Base-by-base conservation (phyloP, 2,329 filamentous ascomycete genomes). In the Fusarium floridanum region DNA sequence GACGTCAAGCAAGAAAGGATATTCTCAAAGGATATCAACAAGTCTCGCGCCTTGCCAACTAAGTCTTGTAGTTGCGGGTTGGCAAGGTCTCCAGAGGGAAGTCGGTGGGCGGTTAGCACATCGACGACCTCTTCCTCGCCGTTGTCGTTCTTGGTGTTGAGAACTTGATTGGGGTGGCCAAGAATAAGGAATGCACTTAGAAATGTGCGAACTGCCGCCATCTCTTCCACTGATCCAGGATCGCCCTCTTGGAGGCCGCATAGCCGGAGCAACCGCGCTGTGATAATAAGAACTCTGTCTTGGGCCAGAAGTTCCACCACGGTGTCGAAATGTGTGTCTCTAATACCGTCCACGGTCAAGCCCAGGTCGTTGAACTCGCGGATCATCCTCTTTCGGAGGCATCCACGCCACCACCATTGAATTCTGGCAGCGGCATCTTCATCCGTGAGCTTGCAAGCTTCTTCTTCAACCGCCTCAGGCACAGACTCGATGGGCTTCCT, bases 111-210 rank as follows among this genome's bases (percentile, higher is more conserved):
- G 14, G 71, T 68, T 24, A 81, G 63, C 4, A 64, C 53, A 57
- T 76, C 75, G 72, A 88, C 85, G 80, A 91, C 90, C 80, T 90
- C 88, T 68, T 91, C 83, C 73, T 86, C 85, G 59, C 84, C 86
- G 59, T 83, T 87, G 61, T 92, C 91, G 60, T 92, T 91, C 79
- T 94, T 94, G 80, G 91, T 93, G 82, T 90, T 94, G 37, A 97
- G 88, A 2, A 96, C 93, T 76, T 94, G 91, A 2, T 91, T 91
- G 1, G 94, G 94, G 80, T 96, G 94, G 2, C 93, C 93, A 29
- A 95, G 85, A 70, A 96, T 95, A 64, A 97, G 86, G 80, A 93
- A 96, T 6, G 94, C 92, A 79, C 93, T 95, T 65, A 97, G 84
- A 77, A 96, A 96, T 1, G 92, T 95, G 76, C 93, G 88, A 45